Conservation (phyloP, 2,329 filamentous ascomycete genomes). For the Cladosporium cucumerinum region DNA sequence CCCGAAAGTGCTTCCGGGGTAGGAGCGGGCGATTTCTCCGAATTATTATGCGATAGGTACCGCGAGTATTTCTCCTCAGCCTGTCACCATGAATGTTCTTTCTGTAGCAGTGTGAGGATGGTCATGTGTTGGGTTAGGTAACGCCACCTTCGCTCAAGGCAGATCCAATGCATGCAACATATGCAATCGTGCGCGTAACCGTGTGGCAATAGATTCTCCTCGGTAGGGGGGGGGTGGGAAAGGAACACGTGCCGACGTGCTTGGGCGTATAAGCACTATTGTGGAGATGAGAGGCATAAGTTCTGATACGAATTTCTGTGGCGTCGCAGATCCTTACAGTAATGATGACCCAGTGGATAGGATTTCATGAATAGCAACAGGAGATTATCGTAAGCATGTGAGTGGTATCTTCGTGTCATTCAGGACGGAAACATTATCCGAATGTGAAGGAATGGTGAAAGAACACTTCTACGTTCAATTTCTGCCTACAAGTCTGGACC, state of each 20-base stretch:
- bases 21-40: slow-evolving; percentile 10
- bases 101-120: background rate
- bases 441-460: no score
- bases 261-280: background rate
- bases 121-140: background rate
- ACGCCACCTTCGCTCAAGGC: slow-evolving; percentile 2
- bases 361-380: background rate
- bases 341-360: background rate
- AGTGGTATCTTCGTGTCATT: no score
- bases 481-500: background rate
- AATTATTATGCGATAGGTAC: background rate
- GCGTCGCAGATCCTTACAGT: background rate
- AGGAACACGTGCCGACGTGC: background rate
- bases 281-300: background rate
- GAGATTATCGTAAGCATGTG: no score
- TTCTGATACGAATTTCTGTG: background rate
- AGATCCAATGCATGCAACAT: background rate
- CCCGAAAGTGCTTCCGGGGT: background rate
- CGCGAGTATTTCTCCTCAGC: slow-evolving; percentile 7
- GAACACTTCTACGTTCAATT: no score
- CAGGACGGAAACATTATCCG: no score
- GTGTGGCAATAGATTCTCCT: background rate
- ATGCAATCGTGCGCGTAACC: background rate
- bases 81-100: background rate
- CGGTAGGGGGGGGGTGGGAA: background rate